These are phyloP conservation scores for Mucor plumbeus DNA, from an alignment of 371 early-diverging fungal genomes.

Conservation along the genomic window DNA sequence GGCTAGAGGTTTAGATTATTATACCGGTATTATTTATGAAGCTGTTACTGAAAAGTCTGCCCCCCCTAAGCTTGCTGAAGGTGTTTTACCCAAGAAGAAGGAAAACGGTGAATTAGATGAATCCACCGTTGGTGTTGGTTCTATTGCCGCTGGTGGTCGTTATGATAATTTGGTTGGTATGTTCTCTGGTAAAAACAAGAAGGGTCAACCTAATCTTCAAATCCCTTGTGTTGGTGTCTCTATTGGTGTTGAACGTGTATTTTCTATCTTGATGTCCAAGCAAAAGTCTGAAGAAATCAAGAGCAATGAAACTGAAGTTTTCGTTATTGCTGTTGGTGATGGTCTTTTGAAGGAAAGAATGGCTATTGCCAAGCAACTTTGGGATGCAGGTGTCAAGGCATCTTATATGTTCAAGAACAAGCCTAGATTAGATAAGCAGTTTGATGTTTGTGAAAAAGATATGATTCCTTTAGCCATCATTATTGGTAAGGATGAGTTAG, in stretches of 20 bases:
- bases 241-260: constrained; percentile 98
- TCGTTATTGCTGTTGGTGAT: constrained; percentile 86
- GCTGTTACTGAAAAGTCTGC: constrained; percentile 82
- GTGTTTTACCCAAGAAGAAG: constrained; percentile 46
- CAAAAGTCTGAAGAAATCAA: constrained; percentile 68
- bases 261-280: constrained; percentile 81
- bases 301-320: constrained; percentile 87
- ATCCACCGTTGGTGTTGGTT: constrained; percentile 91
- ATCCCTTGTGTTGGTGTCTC: constrained; percentile 98
- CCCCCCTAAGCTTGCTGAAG: constrained; percentile 55
- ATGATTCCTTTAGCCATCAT: constrained; percentile 91
- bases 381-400: constrained; percentile 86
- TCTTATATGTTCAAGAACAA: constrained; percentile 91
- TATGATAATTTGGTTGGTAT: constrained; percentile 98
- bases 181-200: constrained; percentile 79
- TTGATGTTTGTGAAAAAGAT: constrained; percentile 81
- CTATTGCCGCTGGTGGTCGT: constrained; percentile 99
- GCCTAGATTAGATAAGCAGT: constrained; percentile 85
- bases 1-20: constrained; percentile 99
- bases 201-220: constrained; percentile 68
- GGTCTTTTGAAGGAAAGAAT: constrained; percentile 95
- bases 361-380: constrained; percentile 82
- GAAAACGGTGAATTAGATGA: constrained; percentile 70
- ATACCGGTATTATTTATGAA: constrained; percentile 99
- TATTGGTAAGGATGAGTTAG: constrained; percentile 87